Evolutionary conservation across 2,329 filamentous ascomycete genomes (phyloP).

Genomic region (Fusarium albosuccineum): DNA sequence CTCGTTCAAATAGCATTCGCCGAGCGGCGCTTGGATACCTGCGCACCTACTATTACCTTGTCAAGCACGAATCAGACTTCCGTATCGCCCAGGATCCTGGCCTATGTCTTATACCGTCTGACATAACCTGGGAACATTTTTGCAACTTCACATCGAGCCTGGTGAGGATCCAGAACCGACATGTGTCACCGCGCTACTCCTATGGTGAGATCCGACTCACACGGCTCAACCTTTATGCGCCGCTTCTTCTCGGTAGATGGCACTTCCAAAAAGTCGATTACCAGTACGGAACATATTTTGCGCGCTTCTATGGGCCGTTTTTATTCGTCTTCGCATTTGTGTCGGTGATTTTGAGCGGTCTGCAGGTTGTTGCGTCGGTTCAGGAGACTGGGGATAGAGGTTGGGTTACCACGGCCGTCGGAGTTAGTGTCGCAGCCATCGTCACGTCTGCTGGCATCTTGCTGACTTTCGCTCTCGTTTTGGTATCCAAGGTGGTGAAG

Average conservation of each 20-base stretch:
- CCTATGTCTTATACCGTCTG: neutral
- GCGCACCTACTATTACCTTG: slow-evolving; percentile 52
- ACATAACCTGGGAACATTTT: neutral
- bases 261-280: neutral
- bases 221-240: neutral
- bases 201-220: neutral
- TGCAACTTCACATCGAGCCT: neutral
- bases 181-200: neutral
- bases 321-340: neutral
- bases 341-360: neutral
- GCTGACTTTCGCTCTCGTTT: too few species aligned
- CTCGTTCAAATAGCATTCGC: neutral
- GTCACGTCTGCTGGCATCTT: too few species aligned
- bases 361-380: neutral
- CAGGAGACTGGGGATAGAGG: too few species aligned
- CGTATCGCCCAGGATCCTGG: slow-evolving; percentile 43
- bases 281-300: neutral
- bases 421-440: too few species aligned
- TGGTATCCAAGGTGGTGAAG: too few species aligned
- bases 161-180: neutral
- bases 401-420: too few species aligned
- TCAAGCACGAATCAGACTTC: slow-evolving; percentile 53
- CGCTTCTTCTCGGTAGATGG: neutral
- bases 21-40: slow-evolving; percentile 52
- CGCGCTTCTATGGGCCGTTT: neutral